phyloP scores from a whole-genome alignment of 345 rosid genomes.

The Syzygium oleosum region DNA sequence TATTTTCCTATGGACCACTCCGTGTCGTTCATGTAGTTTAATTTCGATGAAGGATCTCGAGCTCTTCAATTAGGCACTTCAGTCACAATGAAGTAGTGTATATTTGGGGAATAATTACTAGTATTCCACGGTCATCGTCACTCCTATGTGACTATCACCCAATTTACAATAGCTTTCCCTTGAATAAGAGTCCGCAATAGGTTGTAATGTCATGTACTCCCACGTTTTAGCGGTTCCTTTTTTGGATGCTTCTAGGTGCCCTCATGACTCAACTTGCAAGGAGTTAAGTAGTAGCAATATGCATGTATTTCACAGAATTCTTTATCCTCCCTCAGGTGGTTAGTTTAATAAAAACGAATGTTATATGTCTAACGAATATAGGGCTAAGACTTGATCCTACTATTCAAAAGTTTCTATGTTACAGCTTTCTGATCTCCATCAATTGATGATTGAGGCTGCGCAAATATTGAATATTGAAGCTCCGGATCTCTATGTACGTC shows the following conservation, averaged over 20 bases:
- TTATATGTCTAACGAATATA: neutral
- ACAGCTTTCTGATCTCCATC: conserved; percentile 86
- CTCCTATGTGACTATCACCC: neutral
- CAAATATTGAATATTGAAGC: conserved; percentile 66
- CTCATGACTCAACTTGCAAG: neutral
- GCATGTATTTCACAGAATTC: neutral
- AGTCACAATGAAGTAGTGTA: neutral
- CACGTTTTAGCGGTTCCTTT: neutral
- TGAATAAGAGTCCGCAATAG: neutral
- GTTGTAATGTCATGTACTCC: neutral
- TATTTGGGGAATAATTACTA: neutral
- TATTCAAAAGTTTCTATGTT: neutral
- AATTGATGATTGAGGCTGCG: conserved; percentile 77
- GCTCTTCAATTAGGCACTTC: neutral
- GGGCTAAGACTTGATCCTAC: neutral
- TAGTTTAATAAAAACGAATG: neutral
- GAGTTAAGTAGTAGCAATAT: neutral
- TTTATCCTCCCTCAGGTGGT: neutral
- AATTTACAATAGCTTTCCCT: neutral
- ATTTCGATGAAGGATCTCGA: neutral
- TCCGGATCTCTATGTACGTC: conserved; percentile 90
- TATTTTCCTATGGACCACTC: neutral
- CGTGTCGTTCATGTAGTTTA: neutral
- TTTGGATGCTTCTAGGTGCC: neutral
- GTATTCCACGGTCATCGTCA: neutral